Percentiles rank a stretch among this genome's conserved stretches.
Evolutionary conservation across 2,329 filamentous ascomycete species (phyloP).

Genomic region (Hypoxylon sp.): DNA sequence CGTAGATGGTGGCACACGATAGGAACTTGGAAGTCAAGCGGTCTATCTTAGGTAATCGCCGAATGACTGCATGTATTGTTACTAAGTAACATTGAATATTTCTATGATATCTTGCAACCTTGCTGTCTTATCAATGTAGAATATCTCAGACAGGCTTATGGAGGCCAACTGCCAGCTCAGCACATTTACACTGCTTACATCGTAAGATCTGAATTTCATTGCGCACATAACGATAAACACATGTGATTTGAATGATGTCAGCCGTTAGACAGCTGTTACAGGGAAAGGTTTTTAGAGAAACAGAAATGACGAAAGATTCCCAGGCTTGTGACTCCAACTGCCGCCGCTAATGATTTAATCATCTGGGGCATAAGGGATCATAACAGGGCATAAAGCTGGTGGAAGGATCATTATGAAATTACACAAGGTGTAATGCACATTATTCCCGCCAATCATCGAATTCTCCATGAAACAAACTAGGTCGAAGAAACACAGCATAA

Average conservation of each 20-base stretch:
- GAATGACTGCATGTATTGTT: conserved; percentile 37
- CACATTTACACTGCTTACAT: conserved; percentile 2
- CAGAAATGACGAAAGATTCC: conserved; percentile 36
- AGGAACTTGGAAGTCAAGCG: conserved; percentile 17
- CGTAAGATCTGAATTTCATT: conserved; percentile 25
- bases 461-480: conserved; percentile 9
- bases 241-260: conserved; percentile 40
- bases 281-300: conserved; percentile 24
- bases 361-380: conserved; percentile 8
- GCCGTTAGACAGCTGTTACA: conserved; percentile 29
- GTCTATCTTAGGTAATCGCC: conserved; percentile 33
- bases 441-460: conserved; percentile 19
- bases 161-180: conserved; percentile 8
- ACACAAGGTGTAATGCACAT: conserved; percentile 10
- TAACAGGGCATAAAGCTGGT: background rate
- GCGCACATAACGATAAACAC: conserved; percentile 19
- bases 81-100: conserved; percentile 23
- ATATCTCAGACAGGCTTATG: conserved; percentile 7
- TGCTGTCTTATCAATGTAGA: conserved; percentile 1
- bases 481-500: conserved; percentile 11
- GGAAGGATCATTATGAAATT: conserved; percentile 12
- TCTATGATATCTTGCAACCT: conserved; percentile 10
- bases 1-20: conserved; percentile 17
- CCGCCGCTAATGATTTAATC: conserved; percentile 29
- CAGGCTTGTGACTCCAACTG: conserved; percentile 30